Percentiles rank a stretch among this genome's conserved stretches.
Conservation (phyloP, 225 moss, liverwort and hornwort genomes). For the Asterella californica region DNA sequence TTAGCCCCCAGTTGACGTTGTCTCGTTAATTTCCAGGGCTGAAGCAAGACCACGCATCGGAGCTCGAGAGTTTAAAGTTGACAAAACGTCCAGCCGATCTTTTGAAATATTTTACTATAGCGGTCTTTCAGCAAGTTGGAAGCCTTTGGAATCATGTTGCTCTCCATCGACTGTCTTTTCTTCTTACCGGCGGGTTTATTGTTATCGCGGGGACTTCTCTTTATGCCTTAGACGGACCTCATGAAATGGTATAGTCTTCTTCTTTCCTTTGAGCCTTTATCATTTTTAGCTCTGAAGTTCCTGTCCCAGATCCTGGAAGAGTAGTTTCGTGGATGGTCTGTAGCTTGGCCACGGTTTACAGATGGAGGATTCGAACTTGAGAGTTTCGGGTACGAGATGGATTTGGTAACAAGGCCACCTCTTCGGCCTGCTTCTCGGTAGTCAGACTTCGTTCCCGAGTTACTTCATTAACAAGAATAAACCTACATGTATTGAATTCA, state of each 20-base stretch:
- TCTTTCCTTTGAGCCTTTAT: not conserved
- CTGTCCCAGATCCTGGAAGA: not conserved
- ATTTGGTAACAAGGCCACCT: not conserved
- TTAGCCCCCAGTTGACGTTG: not conserved
- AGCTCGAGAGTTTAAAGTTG: conserved; percentile 65
- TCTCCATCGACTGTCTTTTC: conserved; percentile 53
- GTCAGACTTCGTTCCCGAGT: not conserved
- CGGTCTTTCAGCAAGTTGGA: conserved; percentile 53
- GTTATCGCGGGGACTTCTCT: conserved; percentile 36
- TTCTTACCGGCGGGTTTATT: conserved; percentile 30
- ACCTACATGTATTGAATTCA: not conserved
- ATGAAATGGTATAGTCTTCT: conserved; percentile 40
- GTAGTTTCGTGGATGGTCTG: not conserved
- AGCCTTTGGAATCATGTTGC: conserved; percentile 57
- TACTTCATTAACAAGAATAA: not conserved
- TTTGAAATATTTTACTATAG: conserved; percentile 54
- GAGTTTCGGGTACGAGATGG: not conserved
- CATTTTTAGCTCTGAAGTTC: not conserved
- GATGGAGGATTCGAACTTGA: not conserved
- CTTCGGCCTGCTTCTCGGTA: not conserved
- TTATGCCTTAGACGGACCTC: conserved; percentile 73
- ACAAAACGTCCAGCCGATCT: conserved; percentile 61
- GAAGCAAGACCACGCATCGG: conserved; percentile 53
- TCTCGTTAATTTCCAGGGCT: conserved; percentile 32
- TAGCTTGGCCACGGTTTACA: not conserved